Conservation (phyloP, 2,329 filamentous ascomycete genomes). For the Thielaviopsis musarum region DNA sequence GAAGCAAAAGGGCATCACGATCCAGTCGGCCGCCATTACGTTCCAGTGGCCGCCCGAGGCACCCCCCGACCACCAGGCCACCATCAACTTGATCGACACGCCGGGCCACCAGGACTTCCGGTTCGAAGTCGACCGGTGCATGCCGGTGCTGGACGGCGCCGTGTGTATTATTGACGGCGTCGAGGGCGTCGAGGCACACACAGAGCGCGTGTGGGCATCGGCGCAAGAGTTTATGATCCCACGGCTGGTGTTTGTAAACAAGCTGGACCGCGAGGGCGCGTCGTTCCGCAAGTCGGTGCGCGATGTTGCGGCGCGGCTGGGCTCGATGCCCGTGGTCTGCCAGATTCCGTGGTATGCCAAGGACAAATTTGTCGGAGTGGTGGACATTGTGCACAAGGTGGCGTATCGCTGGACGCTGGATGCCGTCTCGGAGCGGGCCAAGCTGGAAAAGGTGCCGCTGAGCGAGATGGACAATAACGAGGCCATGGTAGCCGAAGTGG, state of each 20-base stretch:
- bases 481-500: slow-evolving; percentile 37
- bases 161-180: slow-evolving; percentile 90
- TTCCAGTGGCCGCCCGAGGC: slow-evolving; percentile 63
- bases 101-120: slow-evolving; percentile 95
- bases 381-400: slow-evolving; percentile 62
- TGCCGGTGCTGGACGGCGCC: slow-evolving; percentile 74
- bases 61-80: slow-evolving; percentile 17
- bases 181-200: slow-evolving; percentile 89
- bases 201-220: slow-evolving; percentile 88
- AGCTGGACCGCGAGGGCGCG: slow-evolving; percentile 61
- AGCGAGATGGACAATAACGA: slow-evolving; percentile 12
- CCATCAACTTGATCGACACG: slow-evolving; percentile 86
- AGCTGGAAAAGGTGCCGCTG: slow-evolving; percentile 21
- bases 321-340: slow-evolving; percentile 77
- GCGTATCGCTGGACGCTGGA: slow-evolving; percentile 51
- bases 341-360: slow-evolving; percentile 91
- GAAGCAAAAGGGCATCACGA: slow-evolving; percentile 49
- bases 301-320: slow-evolving; percentile 65
- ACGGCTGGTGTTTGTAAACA: slow-evolving; percentile 61
- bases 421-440: slow-evolving; percentile 22
- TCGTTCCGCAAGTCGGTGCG: slow-evolving; percentile 71
- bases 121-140: slow-evolving; percentile 83
- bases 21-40: slow-evolving; percentile 88
- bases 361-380: slow-evolving; percentile 64
- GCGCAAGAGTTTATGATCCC: slow-evolving; percentile 77